These are phyloP conservation scores for Colletotrichum karsti DNA, from an alignment of 2,329 filamentous ascomycete species.

Conservation along the genomic window DNA sequence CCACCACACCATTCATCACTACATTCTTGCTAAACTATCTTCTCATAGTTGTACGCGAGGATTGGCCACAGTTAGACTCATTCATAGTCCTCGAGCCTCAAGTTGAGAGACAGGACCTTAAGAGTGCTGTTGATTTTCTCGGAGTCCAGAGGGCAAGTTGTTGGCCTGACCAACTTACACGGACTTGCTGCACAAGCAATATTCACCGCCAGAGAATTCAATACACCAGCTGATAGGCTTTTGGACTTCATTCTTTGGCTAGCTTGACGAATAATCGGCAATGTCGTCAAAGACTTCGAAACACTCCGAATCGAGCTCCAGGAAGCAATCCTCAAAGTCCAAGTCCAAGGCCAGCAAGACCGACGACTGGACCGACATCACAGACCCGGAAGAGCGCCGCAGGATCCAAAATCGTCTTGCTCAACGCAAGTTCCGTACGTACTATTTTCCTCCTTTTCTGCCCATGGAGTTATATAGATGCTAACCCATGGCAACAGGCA, in stretches of 20 bases:
- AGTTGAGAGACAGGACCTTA: too few species aligned
- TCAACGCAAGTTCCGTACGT: conserved; percentile 79
- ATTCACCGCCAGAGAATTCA: too few species aligned
- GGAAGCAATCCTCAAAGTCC: conserved; percentile 42
- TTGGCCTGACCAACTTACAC: too few species aligned
- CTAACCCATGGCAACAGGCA: conserved; percentile 57
- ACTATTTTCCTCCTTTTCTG: not conserved
- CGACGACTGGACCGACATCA: conserved; percentile 75
- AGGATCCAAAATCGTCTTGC: conserved; percentile 81
- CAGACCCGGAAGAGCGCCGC: conserved; percentile 75
- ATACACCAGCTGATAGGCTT: too few species aligned
- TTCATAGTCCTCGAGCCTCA: too few species aligned
- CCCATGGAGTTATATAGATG: not conserved
- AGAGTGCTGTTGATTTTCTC: too few species aligned
- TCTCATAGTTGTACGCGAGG: too few species aligned
- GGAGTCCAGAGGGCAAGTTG: too few species aligned
- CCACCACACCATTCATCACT: not conserved
- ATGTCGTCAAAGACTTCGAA: conserved; percentile 43
- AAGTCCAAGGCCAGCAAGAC: conserved; percentile 52
- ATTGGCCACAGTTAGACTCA: too few species aligned
- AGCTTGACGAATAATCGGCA: not conserved
- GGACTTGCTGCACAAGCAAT: too few species aligned
- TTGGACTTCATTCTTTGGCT: too few species aligned
- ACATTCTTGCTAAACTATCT: too few species aligned
- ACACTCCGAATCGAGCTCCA: conserved; percentile 33